These are phyloP conservation scores for Mucuna pruriens DNA, from an alignment of 306 rosid species.

Conservation along the genomic window DNA sequence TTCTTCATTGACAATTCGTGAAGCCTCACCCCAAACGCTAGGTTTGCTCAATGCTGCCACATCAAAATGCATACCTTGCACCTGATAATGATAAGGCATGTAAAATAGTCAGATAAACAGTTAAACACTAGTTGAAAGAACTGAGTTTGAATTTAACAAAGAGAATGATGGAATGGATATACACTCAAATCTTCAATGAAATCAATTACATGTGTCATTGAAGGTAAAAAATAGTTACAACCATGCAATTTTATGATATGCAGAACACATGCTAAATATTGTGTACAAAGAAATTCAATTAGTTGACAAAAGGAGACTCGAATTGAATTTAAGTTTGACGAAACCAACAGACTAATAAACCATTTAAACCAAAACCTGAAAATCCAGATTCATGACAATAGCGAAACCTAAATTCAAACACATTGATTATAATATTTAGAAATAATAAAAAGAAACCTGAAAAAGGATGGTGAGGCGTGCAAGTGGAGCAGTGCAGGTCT, in stretches of 20 bases:
- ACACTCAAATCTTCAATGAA: neutral
- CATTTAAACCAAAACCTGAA: neutral
- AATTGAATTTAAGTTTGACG: no score
- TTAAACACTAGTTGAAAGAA: slow-evolving; percentile 12
- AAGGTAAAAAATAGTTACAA: neutral
- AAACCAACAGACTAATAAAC: no score
- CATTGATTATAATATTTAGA: neutral
- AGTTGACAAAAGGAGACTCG: neutral
- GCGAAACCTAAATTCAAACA: neutral
- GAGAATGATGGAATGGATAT: neutral
- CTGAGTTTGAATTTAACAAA: neutral
- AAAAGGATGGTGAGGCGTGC: slow-evolving; percentile 44
- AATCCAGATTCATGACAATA: neutral
- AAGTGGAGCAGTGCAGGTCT: slow-evolving; percentile 47
- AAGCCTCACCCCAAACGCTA: slow-evolving; percentile 81
- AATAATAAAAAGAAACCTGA: slow-evolving; percentile 15
- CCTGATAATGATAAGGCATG: slow-evolving; percentile 48
- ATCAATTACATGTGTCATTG: neutral
- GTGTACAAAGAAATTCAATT: neutral
- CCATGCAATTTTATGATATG: no score
- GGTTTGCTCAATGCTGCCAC: slow-evolving; percentile 69
- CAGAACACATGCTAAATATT: no score
- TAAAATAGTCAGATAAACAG: slow-evolving; percentile 25
- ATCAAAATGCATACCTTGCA: slow-evolving; percentile 90
- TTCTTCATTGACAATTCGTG: slow-evolving; percentile 77